Conservation (phyloP, 805 yeast species). For the Candida odintsovae region DNA sequence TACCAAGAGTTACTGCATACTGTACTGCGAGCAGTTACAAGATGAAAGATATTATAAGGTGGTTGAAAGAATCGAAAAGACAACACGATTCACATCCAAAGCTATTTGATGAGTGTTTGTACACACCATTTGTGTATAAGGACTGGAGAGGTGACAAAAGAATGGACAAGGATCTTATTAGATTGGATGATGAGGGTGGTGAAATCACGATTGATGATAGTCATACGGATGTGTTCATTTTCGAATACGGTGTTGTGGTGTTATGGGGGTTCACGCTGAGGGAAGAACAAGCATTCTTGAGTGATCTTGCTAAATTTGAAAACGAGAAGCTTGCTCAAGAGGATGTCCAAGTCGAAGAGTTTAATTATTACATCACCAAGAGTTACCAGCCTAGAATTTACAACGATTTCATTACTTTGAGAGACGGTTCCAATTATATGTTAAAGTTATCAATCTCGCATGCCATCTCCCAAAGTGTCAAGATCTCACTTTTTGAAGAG, state of each 20-base stretch:
- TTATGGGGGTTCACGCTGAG: constrained; percentile 89
- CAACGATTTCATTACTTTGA: constrained; percentile 88
- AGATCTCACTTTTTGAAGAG: constrained; percentile 92
- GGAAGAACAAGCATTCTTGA: constrained; percentile 77
- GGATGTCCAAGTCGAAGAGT: constrained; percentile 91
- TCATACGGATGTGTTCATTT: constrained; percentile 75
- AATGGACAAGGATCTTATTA: constrained; percentile 43
- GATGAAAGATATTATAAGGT: constrained; percentile 80
- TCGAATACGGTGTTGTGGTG: constrained; percentile 96
- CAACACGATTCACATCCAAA: constrained; percentile 77
- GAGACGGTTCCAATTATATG: constrained; percentile 89
- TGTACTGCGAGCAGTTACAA: constrained; percentile 92
- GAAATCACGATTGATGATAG: constrained; percentile 82
- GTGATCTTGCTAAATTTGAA: constrained; percentile 85
- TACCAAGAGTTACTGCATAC: constrained; percentile 94
- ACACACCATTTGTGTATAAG: constrained; percentile 80
- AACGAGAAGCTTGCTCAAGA: constrained; percentile 86
- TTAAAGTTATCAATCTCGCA: constrained; percentile 88
- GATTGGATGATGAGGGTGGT: constrained; percentile 92
- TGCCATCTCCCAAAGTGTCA: constrained; percentile 93
- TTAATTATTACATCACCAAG: constrained; percentile 89
- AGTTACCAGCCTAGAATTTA: constrained; percentile 94
- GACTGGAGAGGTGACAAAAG: constrained; percentile 64
- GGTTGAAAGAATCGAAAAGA: constrained; percentile 75
- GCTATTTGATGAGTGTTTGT: constrained; percentile 89